phyloP scores from a whole-genome alignment of 2,329 filamentous ascomycete genomes.

The Diaporthe ampelina region DNA sequence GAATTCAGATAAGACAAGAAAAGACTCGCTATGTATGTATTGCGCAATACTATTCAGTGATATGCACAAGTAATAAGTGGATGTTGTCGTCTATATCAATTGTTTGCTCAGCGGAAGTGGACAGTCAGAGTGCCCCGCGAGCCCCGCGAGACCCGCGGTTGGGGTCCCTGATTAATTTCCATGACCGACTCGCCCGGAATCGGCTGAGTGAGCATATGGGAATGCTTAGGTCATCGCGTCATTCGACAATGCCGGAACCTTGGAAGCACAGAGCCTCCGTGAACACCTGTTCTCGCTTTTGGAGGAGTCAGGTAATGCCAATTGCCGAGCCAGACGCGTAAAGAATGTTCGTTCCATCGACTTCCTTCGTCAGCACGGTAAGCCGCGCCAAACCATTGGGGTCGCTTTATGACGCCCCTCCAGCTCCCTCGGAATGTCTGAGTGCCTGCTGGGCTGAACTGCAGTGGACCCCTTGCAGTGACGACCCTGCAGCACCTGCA shows the following conservation, averaged over 20 bases:
- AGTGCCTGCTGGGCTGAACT: not conserved
- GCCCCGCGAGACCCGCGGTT: slow-evolving; percentile 14
- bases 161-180: not conserved
- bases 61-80: not conserved
- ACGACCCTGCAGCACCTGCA: slow-evolving; percentile 9
- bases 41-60: not conserved
- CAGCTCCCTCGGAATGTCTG: slow-evolving; percentile 4
- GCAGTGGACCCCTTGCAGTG: slow-evolving; percentile 18
- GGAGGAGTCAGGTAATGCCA: not conserved
- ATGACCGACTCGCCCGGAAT: slow-evolving; percentile 2
- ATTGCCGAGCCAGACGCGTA: not conserved
- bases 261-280: slow-evolving; percentile 16
- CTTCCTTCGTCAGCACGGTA: not conserved
- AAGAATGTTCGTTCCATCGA: not conserved
- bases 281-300: not conserved
- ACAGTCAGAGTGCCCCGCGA: slow-evolving; percentile 25
- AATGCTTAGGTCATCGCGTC: slow-evolving; percentile 29
- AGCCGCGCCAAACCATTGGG: slow-evolving; percentile 3
- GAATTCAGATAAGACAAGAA: not conserved
- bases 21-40: slow-evolving; percentile 29
- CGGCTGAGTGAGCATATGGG: slow-evolving; percentile 33
- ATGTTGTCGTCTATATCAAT: not conserved
- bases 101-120: not conserved
- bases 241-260: slow-evolving; percentile 2
- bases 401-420: slow-evolving; percentile 8